Evolutionary conservation across 2,329 filamentous ascomycete genomes (phyloP).

Genomic region (Aureobasidium sp.): DNA sequence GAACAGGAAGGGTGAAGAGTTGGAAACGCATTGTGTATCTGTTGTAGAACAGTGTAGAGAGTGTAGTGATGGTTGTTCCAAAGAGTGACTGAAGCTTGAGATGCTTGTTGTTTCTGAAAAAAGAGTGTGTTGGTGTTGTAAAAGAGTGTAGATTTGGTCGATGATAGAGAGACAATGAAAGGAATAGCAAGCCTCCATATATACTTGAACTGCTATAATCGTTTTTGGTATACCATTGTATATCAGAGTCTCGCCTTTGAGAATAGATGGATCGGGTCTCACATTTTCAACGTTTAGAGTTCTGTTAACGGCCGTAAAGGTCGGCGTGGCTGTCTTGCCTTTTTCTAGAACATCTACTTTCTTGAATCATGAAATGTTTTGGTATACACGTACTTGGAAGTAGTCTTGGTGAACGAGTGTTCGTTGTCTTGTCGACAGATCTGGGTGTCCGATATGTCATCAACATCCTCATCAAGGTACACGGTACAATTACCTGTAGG

Average conservation of each 20-base stretch:
- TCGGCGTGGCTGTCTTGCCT: background rate
- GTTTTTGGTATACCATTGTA: background rate
- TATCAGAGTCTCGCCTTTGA: background rate
- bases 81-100: slow-evolving; percentile 3
- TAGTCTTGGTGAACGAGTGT: background rate
- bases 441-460: too few species aligned
- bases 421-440: background rate
- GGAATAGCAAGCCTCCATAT: background rate
- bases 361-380: background rate
- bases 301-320: slow-evolving; percentile 5
- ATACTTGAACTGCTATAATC: background rate
- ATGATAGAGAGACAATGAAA: background rate
- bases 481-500: too few species aligned
- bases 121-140: background rate
- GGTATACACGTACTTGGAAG: background rate
- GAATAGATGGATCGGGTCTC: slow-evolving; percentile 11
- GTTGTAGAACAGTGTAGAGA: background rate
- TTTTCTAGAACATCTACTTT: slow-evolving; percentile 1
- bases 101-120: background rate
- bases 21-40: slow-evolving; percentile 11
- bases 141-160: slow-evolving; percentile 1
- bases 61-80: background rate
- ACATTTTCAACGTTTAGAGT: slow-evolving; percentile 1
- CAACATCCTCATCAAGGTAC: too few species aligned
- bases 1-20: background rate